Evolutionary conservation across 106 monocot genomes (phyloP).

Genomic region (Phalaenopsis equestris): DNA sequence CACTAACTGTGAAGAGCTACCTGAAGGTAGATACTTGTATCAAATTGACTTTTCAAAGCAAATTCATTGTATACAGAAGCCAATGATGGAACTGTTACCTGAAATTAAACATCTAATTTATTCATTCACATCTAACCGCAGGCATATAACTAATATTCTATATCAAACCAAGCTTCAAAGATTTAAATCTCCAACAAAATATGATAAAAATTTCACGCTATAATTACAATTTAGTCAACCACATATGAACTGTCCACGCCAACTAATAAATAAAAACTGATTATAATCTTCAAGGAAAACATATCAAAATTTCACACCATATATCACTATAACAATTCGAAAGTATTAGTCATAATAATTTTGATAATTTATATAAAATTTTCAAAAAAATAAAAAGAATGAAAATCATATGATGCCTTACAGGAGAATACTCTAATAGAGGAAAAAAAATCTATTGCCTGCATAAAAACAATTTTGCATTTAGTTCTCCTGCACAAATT

Average conservation of each 20-base stretch:
- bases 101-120: constrained; percentile 15
- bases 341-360: neutral
- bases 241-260: neutral
- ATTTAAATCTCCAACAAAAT: neutral
- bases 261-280: too few relatives aligned
- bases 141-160: neutral
- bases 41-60: constrained; percentile 96
- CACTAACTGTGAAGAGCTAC: constrained; percentile 22
- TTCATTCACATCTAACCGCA: neutral
- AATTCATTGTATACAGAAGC: constrained; percentile 97
- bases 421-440: neutral
- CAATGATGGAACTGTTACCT: constrained; percentile 88
- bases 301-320: neutral
- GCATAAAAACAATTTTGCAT: neutral
- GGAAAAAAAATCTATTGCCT: neutral
- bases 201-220: neutral
- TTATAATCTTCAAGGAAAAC: neutral
- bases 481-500: neutral
- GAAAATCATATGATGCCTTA: neutral
- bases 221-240: neutral
- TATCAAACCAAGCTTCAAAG: neutral
- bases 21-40: constrained; percentile 97
- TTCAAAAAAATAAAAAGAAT: neutral
- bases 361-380: neutral
- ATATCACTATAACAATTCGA: neutral